Evolutionary conservation across 441 rosid genomes (phyloP).

Genomic region (Bruguiera hainesii): DNA sequence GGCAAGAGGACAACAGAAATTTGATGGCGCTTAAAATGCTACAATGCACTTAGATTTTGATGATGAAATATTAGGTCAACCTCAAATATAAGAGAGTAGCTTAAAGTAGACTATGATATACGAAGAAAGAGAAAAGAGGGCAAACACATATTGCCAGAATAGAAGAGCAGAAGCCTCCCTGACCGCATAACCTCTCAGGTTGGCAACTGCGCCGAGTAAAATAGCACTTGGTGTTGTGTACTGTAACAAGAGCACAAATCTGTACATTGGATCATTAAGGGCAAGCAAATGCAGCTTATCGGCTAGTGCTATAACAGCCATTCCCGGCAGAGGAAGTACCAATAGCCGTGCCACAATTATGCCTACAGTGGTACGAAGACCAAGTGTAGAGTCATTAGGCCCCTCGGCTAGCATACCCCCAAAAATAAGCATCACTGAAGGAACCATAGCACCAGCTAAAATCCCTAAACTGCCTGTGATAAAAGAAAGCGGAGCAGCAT

Average conservation of each 20-base stretch:
- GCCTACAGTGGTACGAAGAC: slow-evolving; percentile 72
- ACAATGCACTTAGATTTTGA: background rate
- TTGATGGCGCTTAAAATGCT: background rate
- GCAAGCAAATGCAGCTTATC: slow-evolving; percentile 53
- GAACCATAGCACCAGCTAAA: slow-evolving; percentile 82
- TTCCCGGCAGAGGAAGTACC: slow-evolving; percentile 79
- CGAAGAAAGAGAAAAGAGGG: slow-evolving; percentile 72
- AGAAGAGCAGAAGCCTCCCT: slow-evolving; percentile 83
- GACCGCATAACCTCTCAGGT: slow-evolving; percentile 84
- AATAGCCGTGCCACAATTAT: slow-evolving; percentile 69
- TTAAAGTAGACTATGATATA: slow-evolving; percentile 42
- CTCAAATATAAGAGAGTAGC: slow-evolving; percentile 26
- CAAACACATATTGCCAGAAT: slow-evolving; percentile 88
- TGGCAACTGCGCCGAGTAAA: slow-evolving; percentile 84
- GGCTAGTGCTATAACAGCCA: slow-evolving; percentile 64
- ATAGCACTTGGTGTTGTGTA: slow-evolving; percentile 93
- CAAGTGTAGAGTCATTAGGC: slow-evolving; percentile 76
- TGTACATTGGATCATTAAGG: slow-evolving; percentile 63
- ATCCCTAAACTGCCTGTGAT: slow-evolving; percentile 78
- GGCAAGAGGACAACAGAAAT: background rate
- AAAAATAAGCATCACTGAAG: slow-evolving; percentile 92
- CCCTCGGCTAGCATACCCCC: slow-evolving; percentile 96
- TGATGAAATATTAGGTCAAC: background rate
- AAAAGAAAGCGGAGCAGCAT: slow-evolving; percentile 78
- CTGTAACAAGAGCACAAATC: slow-evolving; percentile 77